Base-by-base conservation (phyloP, 208 protist species). In the Trichomonas tenax region DNA sequence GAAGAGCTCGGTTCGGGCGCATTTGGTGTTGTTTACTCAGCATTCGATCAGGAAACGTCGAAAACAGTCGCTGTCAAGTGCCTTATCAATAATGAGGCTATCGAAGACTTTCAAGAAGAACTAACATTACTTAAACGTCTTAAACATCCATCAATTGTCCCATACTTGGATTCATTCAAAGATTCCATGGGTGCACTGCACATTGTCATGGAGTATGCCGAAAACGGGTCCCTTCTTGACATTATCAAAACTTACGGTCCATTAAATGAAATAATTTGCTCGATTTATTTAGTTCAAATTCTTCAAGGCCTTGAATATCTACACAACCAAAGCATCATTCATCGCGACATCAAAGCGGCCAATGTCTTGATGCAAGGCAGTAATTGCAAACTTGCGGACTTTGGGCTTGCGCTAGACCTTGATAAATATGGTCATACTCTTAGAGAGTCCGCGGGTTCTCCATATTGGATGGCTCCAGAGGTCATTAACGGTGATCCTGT, bases 381-480 rank as follows among this genome's bases (percentile, higher is more conserved):
- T 14, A 49, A 45, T 82, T 49, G 46, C 17, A 96, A 96, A 81
- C 40, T 96, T 38, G 51, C 93, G 0, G 93, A 96, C 63, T 96
- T 96, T 82, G 93, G 93, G 9, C 21, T 96, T 21, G 93, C 93
- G 44, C 15, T 96, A 44, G 51, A 96, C 34, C n/a, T 63, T 26
- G 63, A 96, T 34, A 40, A 96, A 38, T 63, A 96, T 45, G 86
- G 86, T 0, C 86, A 93, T 93, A 93, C 86, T 40, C 44, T 93
- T 34, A 34, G 86, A 34, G 86, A 93, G 45, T 93, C 40, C 38
- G 86, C 86, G n/a, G 86, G 86, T 15, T 41, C 86, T 40, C 86
- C 98, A 21, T 99, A 98, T 96, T 99, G 98, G 98, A 99, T 98
- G 98, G 98, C 98, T 15, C 98, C 98, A 0, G 98, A 98, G 82